These are phyloP conservation scores for Melaleuca quinquenervia DNA, from an alignment of 345 rosid genomes.

Conservation along the genomic window DNA sequence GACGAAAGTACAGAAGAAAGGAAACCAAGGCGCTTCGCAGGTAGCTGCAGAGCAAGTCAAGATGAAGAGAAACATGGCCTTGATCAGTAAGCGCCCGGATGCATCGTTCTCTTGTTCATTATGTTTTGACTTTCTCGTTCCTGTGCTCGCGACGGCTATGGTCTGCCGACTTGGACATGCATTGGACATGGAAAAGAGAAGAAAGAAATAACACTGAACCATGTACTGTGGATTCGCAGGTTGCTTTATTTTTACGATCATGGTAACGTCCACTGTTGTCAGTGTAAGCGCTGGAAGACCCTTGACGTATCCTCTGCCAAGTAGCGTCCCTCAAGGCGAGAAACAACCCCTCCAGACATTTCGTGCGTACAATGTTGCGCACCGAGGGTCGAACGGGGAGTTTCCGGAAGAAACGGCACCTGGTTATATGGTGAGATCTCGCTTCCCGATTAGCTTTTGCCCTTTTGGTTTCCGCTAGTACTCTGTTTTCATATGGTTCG, in stretches of 20 bases:
- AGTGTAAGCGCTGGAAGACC: not conserved
- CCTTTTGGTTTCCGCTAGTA: not conserved
- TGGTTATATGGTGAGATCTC: constrained; percentile 20
- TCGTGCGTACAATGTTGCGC: constrained; percentile 31
- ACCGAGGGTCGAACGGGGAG: constrained; percentile 37
- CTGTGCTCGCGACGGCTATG: not conserved
- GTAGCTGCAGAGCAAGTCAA: not conserved
- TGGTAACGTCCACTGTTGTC: not conserved
- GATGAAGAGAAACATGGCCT: not conserved
- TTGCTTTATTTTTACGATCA: not conserved
- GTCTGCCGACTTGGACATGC: not conserved
- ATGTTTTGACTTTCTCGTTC: not conserved
- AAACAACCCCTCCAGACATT: constrained; percentile 23
- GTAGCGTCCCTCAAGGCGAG: not conserved
- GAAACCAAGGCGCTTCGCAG: not conserved
- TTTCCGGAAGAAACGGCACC: constrained; percentile 38
- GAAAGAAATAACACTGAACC: not conserved
- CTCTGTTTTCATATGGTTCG: not conserved
- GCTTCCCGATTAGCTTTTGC: not conserved
- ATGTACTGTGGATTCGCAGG: not conserved
- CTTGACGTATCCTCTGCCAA: not conserved
- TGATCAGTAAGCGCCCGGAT: not conserved
- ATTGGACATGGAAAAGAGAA: not conserved
- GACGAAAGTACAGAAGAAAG: not conserved
- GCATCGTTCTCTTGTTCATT: not conserved